Evolutionary conservation across 495 filamentous ascomycete genomes (phyloP).

Genomic region (Xylaria palmicola): DNA sequence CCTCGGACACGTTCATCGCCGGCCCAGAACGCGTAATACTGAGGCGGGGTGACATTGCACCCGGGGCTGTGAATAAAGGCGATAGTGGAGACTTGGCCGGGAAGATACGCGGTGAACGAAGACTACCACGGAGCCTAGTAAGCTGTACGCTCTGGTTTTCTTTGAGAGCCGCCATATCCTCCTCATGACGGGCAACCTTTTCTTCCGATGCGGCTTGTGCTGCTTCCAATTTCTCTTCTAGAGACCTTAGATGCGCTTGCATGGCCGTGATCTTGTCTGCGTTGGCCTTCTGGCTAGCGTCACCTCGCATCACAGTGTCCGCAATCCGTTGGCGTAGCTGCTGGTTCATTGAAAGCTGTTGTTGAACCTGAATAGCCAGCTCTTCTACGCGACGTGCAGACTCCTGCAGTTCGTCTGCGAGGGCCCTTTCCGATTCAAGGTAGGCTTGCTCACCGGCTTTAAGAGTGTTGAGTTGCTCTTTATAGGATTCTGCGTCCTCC

Average conservation of each 20-base stretch:
- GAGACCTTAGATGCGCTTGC: slow-evolving; percentile 70
- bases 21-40: slow-evolving; percentile 38
- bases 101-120: slow-evolving; percentile 43
- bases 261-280: slow-evolving; percentile 77
- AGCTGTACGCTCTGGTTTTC: slow-evolving; percentile 79
- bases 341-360: slow-evolving; percentile 74
- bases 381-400: slow-evolving; percentile 75
- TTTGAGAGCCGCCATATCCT: slow-evolving; percentile 71
- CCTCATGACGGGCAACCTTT: slow-evolving; percentile 76
- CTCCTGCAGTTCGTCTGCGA: slow-evolving; percentile 64
- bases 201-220: slow-evolving; percentile 90
- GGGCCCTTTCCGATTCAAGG: slow-evolving; percentile 58
- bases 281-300: slow-evolving; percentile 77
- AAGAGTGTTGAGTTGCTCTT: slow-evolving; percentile 61
- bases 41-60: slow-evolving; percentile 51
- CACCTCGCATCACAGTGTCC: slow-evolving; percentile 80
- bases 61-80: slow-evolving; percentile 56
- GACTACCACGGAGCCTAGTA: slow-evolving; percentile 63
- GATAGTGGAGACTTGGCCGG: slow-evolving; percentile 59
- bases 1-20: slow-evolving; percentile 42
- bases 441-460: slow-evolving; percentile 61
- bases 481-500: slow-evolving; percentile 58
- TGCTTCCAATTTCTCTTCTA: slow-evolving; percentile 80
- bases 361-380: slow-evolving; percentile 70
- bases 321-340: slow-evolving; percentile 76